phyloP scores from a whole-genome alignment of 2,329 filamentous ascomycete species.

The Beauveria pseudobassiana region DNA sequence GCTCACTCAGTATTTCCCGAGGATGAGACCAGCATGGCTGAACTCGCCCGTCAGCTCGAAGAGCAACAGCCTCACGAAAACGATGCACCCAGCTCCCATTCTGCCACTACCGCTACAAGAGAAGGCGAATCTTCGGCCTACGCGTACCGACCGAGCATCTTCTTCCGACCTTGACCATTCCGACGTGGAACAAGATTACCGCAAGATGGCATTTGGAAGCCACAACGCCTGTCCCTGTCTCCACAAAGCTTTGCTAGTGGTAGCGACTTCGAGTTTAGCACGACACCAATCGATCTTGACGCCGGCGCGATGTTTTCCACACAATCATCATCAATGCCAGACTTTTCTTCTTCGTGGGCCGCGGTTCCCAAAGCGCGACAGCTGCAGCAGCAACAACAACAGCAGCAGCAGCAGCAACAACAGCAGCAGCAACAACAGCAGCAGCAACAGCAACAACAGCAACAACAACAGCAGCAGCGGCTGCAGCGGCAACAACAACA shows the following conservation, averaged over 20 bases:
- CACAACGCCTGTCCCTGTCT: slow-evolving; percentile 42
- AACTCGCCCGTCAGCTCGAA: slow-evolving; percentile 48
- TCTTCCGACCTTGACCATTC: slow-evolving; percentile 49
- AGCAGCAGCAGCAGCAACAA: background rate
- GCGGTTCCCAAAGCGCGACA: slow-evolving; percentile 22
- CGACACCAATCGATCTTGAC: slow-evolving; percentile 26
- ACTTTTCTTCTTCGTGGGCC: slow-evolving; percentile 23
- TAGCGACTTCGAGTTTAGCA: slow-evolving; percentile 30
- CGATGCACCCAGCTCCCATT: slow-evolving; percentile 17
- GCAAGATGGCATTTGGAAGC: slow-evolving; percentile 38
- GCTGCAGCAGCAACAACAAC: background rate
- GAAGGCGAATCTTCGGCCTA: slow-evolving; percentile 28
- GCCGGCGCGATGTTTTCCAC: slow-evolving; percentile 27
- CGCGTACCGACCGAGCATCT: slow-evolving; percentile 41
- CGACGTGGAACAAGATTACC: slow-evolving; percentile 48
- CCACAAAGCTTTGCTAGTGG: slow-evolving; percentile 42
- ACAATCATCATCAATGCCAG: slow-evolving; percentile 27
- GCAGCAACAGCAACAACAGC: slow-evolving; percentile 13
- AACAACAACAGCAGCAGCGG: background rate
- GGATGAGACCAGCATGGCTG: slow-evolving; percentile 49
- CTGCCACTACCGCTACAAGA: background rate
- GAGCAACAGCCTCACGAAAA: slow-evolving; percentile 37
- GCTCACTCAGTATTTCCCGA: slow-evolving; percentile 54
- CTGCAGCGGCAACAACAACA: slow-evolving; percentile 13
- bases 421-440: background rate